These are phyloP conservation scores for Blastomyces emzantsi DNA, from an alignment of 2,329 filamentous ascomycete genomes.

Conservation along the genomic window DNA sequence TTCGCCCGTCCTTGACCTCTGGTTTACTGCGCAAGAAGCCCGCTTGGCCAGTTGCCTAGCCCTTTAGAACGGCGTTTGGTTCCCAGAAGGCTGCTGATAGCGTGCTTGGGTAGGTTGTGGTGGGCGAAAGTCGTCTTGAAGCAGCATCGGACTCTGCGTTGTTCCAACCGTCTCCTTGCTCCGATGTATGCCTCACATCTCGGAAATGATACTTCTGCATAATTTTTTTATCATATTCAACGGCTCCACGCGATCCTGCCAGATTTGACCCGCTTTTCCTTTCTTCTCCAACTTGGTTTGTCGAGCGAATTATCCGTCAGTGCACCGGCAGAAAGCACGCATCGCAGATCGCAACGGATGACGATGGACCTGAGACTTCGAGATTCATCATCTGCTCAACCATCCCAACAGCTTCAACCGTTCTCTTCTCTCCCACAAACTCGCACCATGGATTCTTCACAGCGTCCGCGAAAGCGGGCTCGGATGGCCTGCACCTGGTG, in stretches of 20 bases:
- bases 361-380: background rate
- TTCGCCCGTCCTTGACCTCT: background rate
- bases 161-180: background rate
- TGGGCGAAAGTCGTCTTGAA: background rate
- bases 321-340: background rate
- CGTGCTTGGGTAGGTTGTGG: background rate
- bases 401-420: background rate
- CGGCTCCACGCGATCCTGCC: background rate
- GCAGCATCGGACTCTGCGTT: background rate
- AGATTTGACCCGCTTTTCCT: background rate
- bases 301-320: background rate
- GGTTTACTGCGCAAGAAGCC: background rate
- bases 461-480: slow-evolving; percentile 21
- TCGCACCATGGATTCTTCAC: slow-evolving; percentile 4
- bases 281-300: background rate
- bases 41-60: background rate
- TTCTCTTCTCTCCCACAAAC: background rate
- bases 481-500: slow-evolving; percentile 28
- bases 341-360: background rate
- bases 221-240: background rate
- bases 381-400: background rate
- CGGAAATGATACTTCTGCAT: background rate
- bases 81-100: background rate
- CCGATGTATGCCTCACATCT: slow-evolving; percentile 1
- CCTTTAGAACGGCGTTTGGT: background rate